These are phyloP conservation scores for Ceratocystis variospora DNA, from an alignment of 2,329 filamentous ascomycete species.

Conservation along the genomic window DNA sequence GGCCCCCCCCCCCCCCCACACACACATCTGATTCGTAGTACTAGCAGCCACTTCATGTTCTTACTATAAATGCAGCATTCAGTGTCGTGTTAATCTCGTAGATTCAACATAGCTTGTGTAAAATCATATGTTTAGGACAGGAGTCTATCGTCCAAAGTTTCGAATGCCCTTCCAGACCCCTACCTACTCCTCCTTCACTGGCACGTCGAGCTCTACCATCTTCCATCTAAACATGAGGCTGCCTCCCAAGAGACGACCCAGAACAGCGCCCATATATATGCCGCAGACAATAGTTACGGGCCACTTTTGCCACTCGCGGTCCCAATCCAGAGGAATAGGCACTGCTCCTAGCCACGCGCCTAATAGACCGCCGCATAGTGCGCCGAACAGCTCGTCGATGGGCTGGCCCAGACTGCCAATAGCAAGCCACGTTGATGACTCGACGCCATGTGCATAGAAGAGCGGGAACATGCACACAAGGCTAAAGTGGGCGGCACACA, in stretches of 20 bases:
- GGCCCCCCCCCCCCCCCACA: too few species aligned
- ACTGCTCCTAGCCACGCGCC: conserved; percentile 90
- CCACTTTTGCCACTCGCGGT: conserved; percentile 98
- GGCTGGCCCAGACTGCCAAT: conserved; percentile 55
- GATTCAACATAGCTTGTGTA: not conserved
- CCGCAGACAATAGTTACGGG: conserved; percentile 82
- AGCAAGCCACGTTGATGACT: conserved; percentile 54
- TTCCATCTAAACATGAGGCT: conserved; percentile 35
- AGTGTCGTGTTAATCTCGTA: not conserved
- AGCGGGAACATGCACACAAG: conserved; percentile 66
- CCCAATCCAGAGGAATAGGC: conserved; percentile 94
- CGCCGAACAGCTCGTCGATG: conserved; percentile 74
- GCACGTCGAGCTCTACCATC: conserved; percentile 24
- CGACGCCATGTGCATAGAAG: conserved; percentile 74
- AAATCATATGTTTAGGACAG: not conserved
- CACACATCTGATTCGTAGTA: not conserved
- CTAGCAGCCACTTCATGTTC: too few species aligned
- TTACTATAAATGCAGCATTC: not conserved
- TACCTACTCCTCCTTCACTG: conserved; percentile 26
- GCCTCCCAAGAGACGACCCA: conserved; percentile 53
- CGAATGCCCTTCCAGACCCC: not conserved
- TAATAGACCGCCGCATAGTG: conserved; percentile 58
- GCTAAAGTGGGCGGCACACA: conserved; percentile 70
- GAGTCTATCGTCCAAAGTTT: too few species aligned
- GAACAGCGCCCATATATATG: conserved; percentile 61